These are phyloP conservation scores for Phytophthora sojae DNA, from an alignment of 352 stramenopile genomes.

Conservation along the genomic window DNA sequence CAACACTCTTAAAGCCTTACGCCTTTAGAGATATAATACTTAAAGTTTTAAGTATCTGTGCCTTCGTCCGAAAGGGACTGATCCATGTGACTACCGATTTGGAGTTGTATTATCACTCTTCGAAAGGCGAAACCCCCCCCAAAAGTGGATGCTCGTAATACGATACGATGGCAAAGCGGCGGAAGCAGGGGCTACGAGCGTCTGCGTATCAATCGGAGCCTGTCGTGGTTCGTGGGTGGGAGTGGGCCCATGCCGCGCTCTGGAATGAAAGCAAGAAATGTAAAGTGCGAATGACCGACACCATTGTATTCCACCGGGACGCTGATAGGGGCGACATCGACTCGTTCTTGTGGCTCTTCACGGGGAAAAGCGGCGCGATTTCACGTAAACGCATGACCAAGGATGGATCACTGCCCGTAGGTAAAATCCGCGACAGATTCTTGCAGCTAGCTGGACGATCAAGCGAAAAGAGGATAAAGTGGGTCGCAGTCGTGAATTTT, in stretches of 20 bases:
- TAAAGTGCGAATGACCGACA: slow-evolving; percentile 49
- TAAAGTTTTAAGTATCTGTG: too few species aligned
- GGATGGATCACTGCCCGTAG: slow-evolving; percentile 27
- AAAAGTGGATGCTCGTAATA: slow-evolving; percentile 26
- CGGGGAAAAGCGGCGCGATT: slow-evolving; percentile 53
- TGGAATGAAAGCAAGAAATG: slow-evolving; percentile 39
- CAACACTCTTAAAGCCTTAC: too few species aligned
- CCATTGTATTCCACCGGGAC: slow-evolving; percentile 40
- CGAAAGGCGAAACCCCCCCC: slow-evolving; percentile 26
- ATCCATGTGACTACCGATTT: too few species aligned
- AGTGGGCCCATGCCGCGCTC: slow-evolving; percentile 47
- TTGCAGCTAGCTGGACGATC: slow-evolving; percentile 40
- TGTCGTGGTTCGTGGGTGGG: slow-evolving; percentile 35
- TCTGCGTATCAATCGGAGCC: neutral
- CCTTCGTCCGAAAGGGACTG: too few species aligned
- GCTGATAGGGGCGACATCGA: slow-evolving; percentile 5
- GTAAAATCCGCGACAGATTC: slow-evolving; percentile 59
- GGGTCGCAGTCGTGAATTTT: slow-evolving; percentile 27
- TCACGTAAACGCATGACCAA: slow-evolving; percentile 48
- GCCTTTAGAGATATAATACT: too few species aligned
- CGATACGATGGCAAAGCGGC: slow-evolving; percentile 34
- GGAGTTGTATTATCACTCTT: too few species aligned
- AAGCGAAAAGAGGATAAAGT: slow-evolving; percentile 12
- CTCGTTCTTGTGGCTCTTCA: slow-evolving; percentile 58
- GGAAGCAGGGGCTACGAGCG: slow-evolving; percentile 17